Conservation (phyloP, 495 filamentous ascomycete genomes). For the Cercophora sp. region DNA sequence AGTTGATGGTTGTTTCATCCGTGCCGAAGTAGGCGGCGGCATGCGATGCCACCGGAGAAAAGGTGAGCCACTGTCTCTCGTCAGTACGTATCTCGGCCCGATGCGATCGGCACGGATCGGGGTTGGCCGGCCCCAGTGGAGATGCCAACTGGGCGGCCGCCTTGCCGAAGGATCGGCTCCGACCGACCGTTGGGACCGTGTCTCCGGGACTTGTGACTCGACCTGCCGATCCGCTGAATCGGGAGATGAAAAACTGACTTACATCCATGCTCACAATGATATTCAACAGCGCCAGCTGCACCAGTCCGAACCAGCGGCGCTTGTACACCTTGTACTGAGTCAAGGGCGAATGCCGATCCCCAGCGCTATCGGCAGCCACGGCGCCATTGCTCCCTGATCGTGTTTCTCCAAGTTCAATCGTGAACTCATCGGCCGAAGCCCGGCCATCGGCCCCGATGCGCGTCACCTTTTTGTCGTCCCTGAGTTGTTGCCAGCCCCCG, state of each 20-base stretch:
- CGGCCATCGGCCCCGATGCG: background rate
- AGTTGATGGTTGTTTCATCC: constrained; percentile 77
- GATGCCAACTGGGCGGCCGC: too few relatives aligned
- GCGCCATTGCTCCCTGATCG: background rate
- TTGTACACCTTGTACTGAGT: constrained; percentile 81
- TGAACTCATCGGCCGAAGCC: background rate
- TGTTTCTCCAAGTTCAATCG: constrained; percentile 19
- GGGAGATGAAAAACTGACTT: constrained; percentile 36
- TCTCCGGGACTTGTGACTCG: too few relatives aligned
- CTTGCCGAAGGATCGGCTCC: too few relatives aligned
- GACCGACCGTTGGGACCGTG: too few relatives aligned
- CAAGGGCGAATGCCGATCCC: too few relatives aligned
- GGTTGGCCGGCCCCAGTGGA: too few relatives aligned
- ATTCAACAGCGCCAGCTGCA: constrained; percentile 80
- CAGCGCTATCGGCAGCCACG: background rate
- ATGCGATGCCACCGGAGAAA: constrained; percentile 75
- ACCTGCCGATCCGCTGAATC: too few relatives aligned
- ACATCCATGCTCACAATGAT: constrained; percentile 95
- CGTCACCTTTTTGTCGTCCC: background rate
- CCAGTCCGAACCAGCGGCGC: constrained; percentile 82
- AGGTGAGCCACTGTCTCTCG: constrained; percentile 78
- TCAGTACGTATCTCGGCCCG: too few relatives aligned
- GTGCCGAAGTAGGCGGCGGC: constrained; percentile 72
- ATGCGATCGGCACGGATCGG: too few relatives aligned
- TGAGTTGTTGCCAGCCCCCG: constrained; percentile 8